A percentile compares a stretch with the other conserved stretches of the same genome.
phyloP scores from a whole-genome alignment of 768 basidiomycete genomes.

The Tricholomella constricta region DNA sequence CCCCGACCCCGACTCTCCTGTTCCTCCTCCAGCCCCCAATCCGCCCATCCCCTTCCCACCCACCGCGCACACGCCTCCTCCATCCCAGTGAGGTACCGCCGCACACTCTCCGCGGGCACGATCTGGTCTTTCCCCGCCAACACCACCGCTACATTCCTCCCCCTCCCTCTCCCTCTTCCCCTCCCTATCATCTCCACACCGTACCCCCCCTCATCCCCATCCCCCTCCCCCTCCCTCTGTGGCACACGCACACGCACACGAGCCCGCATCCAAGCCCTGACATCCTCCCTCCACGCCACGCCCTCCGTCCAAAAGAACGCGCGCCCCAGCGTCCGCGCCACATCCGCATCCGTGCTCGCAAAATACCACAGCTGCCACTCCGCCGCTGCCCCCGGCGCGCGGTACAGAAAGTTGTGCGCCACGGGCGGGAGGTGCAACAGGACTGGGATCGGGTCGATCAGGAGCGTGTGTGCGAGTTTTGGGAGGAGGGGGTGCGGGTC shows the following conservation, averaged over 20 bases:
- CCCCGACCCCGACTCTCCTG: background rate
- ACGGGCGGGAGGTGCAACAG: conserved; percentile 63
- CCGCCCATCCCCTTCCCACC: conserved; percentile 20
- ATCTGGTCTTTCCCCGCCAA: conserved; percentile 44
- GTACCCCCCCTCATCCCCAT: background rate
- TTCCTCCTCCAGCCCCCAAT: background rate
- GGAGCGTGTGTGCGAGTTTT: conserved; percentile 46
- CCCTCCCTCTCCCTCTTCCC: conserved; percentile 2
- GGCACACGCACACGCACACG: too few species aligned
- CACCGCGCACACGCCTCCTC: conserved; percentile 22
- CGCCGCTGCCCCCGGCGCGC: conserved; percentile 38
- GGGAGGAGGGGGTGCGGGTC: conserved; percentile 17
- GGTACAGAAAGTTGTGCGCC: conserved; percentile 68
- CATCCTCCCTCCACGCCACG: conserved; percentile 60
- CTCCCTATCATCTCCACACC: background rate
- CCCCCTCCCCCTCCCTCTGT: background rate
- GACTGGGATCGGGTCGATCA: conserved; percentile 69
- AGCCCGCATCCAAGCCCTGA: conserved; percentile 32
- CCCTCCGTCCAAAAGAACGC: conserved; percentile 71
- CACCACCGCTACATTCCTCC: conserved; percentile 34
- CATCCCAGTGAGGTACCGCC: conserved; percentile 37
- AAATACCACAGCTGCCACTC: conserved; percentile 75
- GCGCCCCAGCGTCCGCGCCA: conserved; percentile 56
- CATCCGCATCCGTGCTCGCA: conserved; percentile 61
- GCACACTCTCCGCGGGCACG: conserved; percentile 36